Conservation (phyloP, 1,284 basidiomycete genomes). For the Kwoniella shivajii region DNA sequence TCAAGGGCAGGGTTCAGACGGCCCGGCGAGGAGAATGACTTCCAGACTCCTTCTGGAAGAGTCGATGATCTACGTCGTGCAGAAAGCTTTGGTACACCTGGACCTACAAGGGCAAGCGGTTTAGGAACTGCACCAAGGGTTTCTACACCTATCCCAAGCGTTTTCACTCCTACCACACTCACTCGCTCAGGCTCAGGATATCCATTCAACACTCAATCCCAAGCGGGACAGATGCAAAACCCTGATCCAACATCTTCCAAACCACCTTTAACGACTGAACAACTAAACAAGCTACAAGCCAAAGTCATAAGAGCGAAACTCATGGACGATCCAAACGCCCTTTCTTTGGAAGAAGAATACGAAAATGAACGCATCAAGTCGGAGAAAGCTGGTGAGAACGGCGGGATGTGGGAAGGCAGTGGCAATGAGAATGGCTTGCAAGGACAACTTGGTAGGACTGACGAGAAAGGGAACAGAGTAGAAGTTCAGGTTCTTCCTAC, state of each 20-base stretch:
- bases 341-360: conserved; percentile 77
- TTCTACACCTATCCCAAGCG: conserved; percentile 79
- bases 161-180: conserved; percentile 71
- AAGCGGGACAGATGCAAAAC: neutral
- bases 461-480: conserved; percentile 45
- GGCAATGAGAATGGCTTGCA: conserved; percentile 24
- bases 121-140: conserved; percentile 25
- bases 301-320: conserved; percentile 89
- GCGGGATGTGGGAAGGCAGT: conserved; percentile 44
- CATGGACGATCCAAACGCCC: conserved; percentile 70
- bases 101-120: conserved; percentile 5
- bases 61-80: conserved; percentile 43
- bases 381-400: conserved; percentile 49
- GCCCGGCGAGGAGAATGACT: conserved; percentile 64
- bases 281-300: conserved; percentile 90
- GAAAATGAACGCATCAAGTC: conserved; percentile 65
- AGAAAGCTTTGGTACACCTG: conserved; percentile 21
- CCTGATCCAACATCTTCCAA: conserved; percentile 37
- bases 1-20: conserved; percentile 77
- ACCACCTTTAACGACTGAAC: conserved; percentile 56
- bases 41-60: conserved; percentile 47
- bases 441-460: conserved; percentile 41
- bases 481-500: conserved; percentile 84
- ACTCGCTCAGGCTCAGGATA: conserved; percentile 35
- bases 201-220: conserved; percentile 21